Evolutionary conservation across 2,329 filamentous ascomycete genomes (phyloP), one percentile per base, ranked within the genome.

Genomic region (Sodiomyces alkalinus): DNA sequence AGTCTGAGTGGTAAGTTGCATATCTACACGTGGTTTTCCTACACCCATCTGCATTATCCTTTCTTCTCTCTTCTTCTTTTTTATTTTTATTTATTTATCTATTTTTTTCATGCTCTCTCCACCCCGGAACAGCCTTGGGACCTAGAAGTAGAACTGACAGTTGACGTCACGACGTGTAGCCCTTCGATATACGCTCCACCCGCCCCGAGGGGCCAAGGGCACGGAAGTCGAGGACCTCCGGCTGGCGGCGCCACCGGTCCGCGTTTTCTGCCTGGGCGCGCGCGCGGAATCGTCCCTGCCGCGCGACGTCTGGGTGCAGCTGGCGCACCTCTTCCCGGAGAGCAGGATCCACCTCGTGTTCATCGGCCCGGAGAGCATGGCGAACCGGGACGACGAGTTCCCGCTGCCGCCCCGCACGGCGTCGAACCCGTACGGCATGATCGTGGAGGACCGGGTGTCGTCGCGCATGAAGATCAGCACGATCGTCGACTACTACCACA

Each of bases 401-500:
- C 90, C 90, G 1, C 65, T 96, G 2, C 90, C 92, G 2, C 70
- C 80, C 41, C 75, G 86, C 31, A 94, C 83, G 2, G 62, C 86
- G 0, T 58, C 62, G 7, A 98, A 98, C 48, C 90, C 90, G 1
- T 98, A 86, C 42, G 90, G 90, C 22, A 82, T 81, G n/a, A 68
- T 98, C 29, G 72, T 94, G 10, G 92, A 98, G 56, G 87, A 92
- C 51, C 74, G 87, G 29, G 67, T 98, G 7, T 82, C 79, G 47
- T 74, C 79, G 31, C 77, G 79, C 40, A 74, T 96, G 72, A 98
- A 98, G 62, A 92, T 98, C 46, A 90, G 79, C 51, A 98, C 92
- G 1, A 93, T 86, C 45, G 87, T 96, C 28, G 90, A 98, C 43
- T 94, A 98, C 58, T 98, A 92, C 60, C 87, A 98, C 55, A 96